Evolutionary conservation across 2,329 filamentous ascomycete genomes (phyloP), one percentile per base, ranked within the genome.

Genomic region (Cytospora piceae): DNA sequence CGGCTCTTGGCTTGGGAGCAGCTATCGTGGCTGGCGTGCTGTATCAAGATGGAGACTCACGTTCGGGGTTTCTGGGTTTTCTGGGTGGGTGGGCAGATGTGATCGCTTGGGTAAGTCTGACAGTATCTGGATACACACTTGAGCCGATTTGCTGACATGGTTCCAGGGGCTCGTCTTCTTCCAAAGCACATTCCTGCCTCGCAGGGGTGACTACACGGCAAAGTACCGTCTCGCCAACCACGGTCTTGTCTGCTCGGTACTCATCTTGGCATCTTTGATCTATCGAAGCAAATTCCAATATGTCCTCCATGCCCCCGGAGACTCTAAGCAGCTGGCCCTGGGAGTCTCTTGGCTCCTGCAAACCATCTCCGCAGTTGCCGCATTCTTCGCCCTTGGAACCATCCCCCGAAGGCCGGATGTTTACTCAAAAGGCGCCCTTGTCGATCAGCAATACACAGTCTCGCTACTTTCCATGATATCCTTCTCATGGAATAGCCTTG

Each of bases 391-490:
- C 6, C 76, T 76, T 37, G 73, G 75, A 7, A 67, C 68, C 5
- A 72, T 77, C 37, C 73, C 73, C 3, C 74, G 74, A 15, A 74
- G 75, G 7, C 75, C 76, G 0, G 74, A 77, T 63, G 72, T 77
- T 37, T 77, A 72, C 60, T 64, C 74, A 58, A 67, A 69, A 0
- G 72, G 70, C 42, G 58, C 56, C 14, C 63, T 77, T 2, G 76
- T 77, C n/a, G 76, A 77, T 64, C 76, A 76, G 66, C 75, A 77
- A 61, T 67, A 74, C 39, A 74, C 75, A 3, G 70, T 73, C 1
- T 76, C 76, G 2, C 63, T 76, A 15, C 62, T 77, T 2, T 60
- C 69, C 5, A 69, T 70, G 15, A 68, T 75, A 24, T 70, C 71
- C 3, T 77, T 74, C 59, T 71, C 73, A 15, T 77, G 74, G 74